Conservation (phyloP, 2,329 filamentous ascomycete species). For the Chrysoporthe cubensis region DNA sequence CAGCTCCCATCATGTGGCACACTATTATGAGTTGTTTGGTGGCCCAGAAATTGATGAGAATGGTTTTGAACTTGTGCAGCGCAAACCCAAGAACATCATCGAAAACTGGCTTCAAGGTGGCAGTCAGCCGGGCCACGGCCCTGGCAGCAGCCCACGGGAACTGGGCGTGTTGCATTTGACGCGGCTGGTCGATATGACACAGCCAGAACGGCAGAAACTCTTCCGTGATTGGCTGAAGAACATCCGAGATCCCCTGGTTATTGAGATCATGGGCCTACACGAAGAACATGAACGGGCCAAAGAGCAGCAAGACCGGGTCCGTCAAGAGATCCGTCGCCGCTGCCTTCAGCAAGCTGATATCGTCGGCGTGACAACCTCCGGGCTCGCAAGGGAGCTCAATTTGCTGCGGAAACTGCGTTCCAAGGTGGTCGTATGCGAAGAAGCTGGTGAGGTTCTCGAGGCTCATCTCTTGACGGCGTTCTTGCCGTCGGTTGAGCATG, state of each 20-base stretch:
- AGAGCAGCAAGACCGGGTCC: not conserved
- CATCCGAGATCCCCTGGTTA: constrained; percentile 33
- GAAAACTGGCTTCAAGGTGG: constrained; percentile 32
- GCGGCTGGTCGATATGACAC: constrained; percentile 32
- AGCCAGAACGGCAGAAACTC: constrained; percentile 34
- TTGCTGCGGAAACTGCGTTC: constrained; percentile 52
- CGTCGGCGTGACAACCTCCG: constrained; percentile 64
- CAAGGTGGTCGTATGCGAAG: constrained; percentile 68
- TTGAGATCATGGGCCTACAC: constrained; percentile 17
- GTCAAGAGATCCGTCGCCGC: constrained; percentile 32
- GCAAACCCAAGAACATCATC: constrained; percentile 27
- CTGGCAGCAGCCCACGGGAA: not conserved
- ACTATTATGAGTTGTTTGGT: constrained; percentile 36
- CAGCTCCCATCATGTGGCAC: constrained; percentile 25
- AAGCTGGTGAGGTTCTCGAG: constrained; percentile 71
- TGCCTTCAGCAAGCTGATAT: constrained; percentile 48
- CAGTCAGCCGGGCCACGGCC: constrained; percentile 14
- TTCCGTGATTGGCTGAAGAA: constrained; percentile 37
- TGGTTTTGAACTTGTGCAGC: constrained; percentile 33
- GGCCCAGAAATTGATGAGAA: constrained; percentile 30
- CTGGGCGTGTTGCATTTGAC: not conserved
- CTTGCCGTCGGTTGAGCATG: constrained; percentile 62
- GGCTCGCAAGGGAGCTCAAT: constrained; percentile 55
- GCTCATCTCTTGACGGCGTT: constrained; percentile 63
- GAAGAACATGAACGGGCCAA: constrained; percentile 20